Evolutionary conservation across 2,329 filamentous ascomycete genomes (phyloP).

Genomic region (Phoma herbarum): DNA sequence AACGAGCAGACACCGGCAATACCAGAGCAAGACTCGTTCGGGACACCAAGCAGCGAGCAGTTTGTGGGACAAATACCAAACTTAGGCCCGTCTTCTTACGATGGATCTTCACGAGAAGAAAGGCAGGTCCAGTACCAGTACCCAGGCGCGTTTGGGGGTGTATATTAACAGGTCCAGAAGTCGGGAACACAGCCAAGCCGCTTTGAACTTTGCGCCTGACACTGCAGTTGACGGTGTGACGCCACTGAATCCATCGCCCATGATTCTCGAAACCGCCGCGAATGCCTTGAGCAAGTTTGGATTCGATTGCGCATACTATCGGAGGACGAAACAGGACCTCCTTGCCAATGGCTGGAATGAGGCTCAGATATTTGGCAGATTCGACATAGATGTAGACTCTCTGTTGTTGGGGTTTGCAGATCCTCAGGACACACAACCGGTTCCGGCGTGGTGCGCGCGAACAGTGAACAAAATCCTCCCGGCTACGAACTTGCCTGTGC

Average conservation of each 20-base stretch:
- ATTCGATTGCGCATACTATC: conserved; percentile 47
- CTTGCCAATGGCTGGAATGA: conserved; percentile 46
- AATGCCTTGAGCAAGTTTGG: conserved; percentile 43
- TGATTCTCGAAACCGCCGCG: conserved; percentile 29
- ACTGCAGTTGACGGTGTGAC: conserved; percentile 30
- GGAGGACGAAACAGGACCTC: conserved; percentile 44
- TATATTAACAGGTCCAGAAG: conserved; percentile 36
- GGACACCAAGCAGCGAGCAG: conserved; percentile 39
- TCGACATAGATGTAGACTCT: conserved; percentile 48
- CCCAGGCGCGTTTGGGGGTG: conserved; percentile 6
- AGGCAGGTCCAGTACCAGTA: conserved; percentile 34
- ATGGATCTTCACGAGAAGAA: conserved; percentile 45
- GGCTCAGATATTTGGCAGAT: conserved; percentile 44
- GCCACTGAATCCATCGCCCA: conserved; percentile 31
- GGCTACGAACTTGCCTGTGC: conserved; percentile 35
- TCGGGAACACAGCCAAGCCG: conserved; percentile 46
- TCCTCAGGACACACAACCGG: conserved; percentile 44
- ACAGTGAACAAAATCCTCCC: conserved; percentile 45
- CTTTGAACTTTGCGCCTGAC: conserved; percentile 37
- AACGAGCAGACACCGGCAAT: conserved; percentile 31
- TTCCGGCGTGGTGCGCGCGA: conserved; percentile 46
- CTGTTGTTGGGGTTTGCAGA: conserved; percentile 47
- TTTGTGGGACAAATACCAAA: conserved; percentile 34
- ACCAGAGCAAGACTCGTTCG: conserved; percentile 39
- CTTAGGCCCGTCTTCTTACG: conserved; percentile 43